These are phyloP conservation scores for Hordeum marinum DNA, from an alignment of 176 grass and related monocot genomes.

Conservation along the genomic window DNA sequence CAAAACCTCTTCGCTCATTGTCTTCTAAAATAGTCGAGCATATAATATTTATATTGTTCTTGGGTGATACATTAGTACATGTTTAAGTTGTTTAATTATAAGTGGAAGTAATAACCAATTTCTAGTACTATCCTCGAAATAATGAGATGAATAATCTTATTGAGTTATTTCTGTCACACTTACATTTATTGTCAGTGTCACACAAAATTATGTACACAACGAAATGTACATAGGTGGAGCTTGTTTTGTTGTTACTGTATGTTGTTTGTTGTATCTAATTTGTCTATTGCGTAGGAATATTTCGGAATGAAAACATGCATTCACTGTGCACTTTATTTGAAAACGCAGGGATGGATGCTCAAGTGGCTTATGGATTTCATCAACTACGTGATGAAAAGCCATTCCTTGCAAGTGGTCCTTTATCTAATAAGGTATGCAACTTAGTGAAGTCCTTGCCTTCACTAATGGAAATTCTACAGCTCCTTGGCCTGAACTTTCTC, in stretches of 20 bases:
- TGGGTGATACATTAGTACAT: neutral
- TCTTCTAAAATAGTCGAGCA: neutral
- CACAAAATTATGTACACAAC: neutral
- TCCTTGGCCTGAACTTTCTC: neutral
- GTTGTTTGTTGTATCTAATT: neutral
- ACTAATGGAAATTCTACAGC: conserved; percentile 11
- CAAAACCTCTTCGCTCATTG: neutral
- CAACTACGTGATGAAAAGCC: conserved; percentile 84
- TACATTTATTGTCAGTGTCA: neutral
- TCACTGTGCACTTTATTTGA: conserved; percentile 16
- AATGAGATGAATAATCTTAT: neutral
- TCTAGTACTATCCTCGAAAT: neutral
- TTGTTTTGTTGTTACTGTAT: conserved; percentile 8
- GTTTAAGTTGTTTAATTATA: conserved; percentile 3
- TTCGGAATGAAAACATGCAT: neutral
- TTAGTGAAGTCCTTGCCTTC: neutral
- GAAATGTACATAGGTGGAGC: neutral
- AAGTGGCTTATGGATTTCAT: conserved; percentile 96
- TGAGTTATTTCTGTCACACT: neutral
- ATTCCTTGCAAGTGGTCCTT: conserved; percentile 83
- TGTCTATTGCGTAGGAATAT: neutral
- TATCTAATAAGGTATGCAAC: conserved; percentile 90
- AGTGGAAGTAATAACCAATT: neutral
- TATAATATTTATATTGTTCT: neutral
- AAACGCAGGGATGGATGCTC: conserved; percentile 93